Percentiles rank a stretch among this genome's conserved stretches.
Evolutionary conservation across 2,329 filamentous ascomycete species (phyloP).

Genomic region (Bipolaris bicolor): DNA sequence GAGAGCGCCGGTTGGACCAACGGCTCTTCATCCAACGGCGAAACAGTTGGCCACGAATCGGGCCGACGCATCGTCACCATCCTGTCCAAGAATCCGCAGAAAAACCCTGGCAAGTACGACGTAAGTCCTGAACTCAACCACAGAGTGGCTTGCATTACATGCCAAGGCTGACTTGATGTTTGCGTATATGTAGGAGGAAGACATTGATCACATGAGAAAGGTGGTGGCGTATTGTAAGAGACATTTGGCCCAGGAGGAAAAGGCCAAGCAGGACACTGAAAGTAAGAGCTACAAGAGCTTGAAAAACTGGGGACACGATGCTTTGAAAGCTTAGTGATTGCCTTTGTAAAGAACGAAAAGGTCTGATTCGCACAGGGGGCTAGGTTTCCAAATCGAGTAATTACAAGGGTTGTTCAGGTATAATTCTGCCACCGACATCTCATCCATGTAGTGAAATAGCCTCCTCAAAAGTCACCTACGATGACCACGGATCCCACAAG

Average conservation of each 20-base stretch:
- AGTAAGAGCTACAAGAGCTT: constrained; percentile 59
- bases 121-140: background rate
- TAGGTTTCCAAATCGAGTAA: background rate
- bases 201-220: constrained; percentile 66
- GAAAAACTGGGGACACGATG: constrained; percentile 48
- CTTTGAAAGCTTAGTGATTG: constrained; percentile 33
- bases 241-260: constrained; percentile 69
- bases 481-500: background rate
- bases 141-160: background rate
- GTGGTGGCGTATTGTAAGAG: constrained; percentile 71
- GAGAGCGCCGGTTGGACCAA: constrained; percentile 65
- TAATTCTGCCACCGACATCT: background rate
- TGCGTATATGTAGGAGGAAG: constrained; percentile 54
- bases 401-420: background rate
- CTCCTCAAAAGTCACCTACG: background rate
- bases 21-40: constrained; percentile 57
- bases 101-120: constrained; percentile 60
- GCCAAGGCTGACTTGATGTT: background rate
- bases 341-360: background rate
- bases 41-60: constrained; percentile 68
- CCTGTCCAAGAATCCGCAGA: constrained; percentile 65
- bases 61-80: constrained; percentile 69
- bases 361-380: background rate
- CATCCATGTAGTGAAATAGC: background rate
- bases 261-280: constrained; percentile 61